These are phyloP conservation scores for Dioszegia hungarica DNA, from an alignment of 768 basidiomycete genomes.

Conservation along the genomic window DNA sequence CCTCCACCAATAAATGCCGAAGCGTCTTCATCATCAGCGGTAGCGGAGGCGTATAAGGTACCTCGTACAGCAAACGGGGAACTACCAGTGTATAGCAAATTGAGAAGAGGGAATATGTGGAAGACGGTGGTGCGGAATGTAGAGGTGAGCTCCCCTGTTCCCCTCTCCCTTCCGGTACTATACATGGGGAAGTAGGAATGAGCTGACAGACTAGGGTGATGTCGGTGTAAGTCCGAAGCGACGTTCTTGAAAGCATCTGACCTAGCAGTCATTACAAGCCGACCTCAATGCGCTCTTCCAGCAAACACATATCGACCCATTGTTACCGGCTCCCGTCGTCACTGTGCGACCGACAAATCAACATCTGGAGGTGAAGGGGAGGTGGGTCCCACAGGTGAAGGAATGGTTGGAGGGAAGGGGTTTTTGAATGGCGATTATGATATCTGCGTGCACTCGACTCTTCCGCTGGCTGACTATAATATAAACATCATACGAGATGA, in stretches of 20 bases:
- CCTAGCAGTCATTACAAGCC: constrained; percentile 12
- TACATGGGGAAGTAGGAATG: not conserved
- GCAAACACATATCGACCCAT: constrained; percentile 15
- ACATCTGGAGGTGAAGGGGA: constrained; percentile 23
- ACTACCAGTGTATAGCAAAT: constrained; percentile 21
- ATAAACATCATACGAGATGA: too few relatives aligned
- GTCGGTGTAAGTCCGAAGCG: constrained; percentile 3
- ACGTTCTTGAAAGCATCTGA: not conserved
- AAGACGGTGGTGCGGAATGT: constrained; percentile 23
- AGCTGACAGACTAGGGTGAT: constrained; percentile 9
- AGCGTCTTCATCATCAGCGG: not conserved
- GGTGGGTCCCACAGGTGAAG: constrained; percentile 17
- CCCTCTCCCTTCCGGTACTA: too few relatives aligned
- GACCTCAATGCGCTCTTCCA: constrained; percentile 15
- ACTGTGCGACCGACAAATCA: constrained; percentile 18
- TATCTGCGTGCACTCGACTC: too few relatives aligned
- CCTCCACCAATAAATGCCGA: not conserved
- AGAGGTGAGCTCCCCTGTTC: constrained; percentile 12
- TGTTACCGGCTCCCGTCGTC: constrained; percentile 4
- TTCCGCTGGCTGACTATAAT: too few relatives aligned
- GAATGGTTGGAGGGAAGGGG: constrained; percentile 13
- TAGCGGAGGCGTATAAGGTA: constrained; percentile 10
- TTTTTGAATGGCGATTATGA: constrained; percentile 7
- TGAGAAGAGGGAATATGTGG: constrained; percentile 14
- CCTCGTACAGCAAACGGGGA: constrained; percentile 9